Percentiles rank a stretch among this genome's conserved stretches.
These are phyloP conservation scores for Malassezia obtusa DNA, from an alignment of 1,284 basidiomycete species.

Conservation along the genomic window DNA sequence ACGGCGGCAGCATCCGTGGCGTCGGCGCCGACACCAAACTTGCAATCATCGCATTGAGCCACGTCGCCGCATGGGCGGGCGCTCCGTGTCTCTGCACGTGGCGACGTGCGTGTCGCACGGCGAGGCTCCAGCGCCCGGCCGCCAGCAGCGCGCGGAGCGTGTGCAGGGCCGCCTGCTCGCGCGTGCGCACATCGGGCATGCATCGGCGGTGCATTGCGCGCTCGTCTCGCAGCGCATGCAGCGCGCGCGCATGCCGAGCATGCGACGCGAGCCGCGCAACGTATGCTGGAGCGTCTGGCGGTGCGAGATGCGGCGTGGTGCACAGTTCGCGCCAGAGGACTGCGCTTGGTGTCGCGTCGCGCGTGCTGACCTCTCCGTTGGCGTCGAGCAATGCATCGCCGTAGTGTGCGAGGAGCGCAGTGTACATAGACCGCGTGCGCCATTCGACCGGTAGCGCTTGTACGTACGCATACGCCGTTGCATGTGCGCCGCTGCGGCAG, in stretches of 20 bases:
- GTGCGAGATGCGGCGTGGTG: slow-evolving; percentile 4
- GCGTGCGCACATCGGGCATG: not conserved
- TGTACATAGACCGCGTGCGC: slow-evolving; percentile 22
- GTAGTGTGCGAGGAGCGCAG: slow-evolving; percentile 19
- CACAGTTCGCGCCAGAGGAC: slow-evolving; percentile 20
- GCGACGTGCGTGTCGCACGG: slow-evolving; percentile 1
- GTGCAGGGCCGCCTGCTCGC: not conserved
- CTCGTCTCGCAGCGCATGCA: slow-evolving; percentile 1
- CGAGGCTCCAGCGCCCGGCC: slow-evolving; percentile 4
- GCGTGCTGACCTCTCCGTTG: too few relatives aligned
- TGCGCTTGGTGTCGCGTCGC: not conserved
- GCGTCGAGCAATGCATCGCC: slow-evolving; percentile 11
- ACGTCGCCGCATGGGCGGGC: not conserved
- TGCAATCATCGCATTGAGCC: slow-evolving; percentile 3
- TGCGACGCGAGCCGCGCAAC: slow-evolving; percentile 7
- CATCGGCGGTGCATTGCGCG: not conserved
- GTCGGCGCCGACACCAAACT: not conserved
- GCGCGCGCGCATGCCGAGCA: not conserved
- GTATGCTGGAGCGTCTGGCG: not conserved
- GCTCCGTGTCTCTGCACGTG: not conserved
- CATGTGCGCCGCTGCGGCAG: slow-evolving; percentile 15
- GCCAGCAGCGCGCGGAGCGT: slow-evolving; percentile 1
- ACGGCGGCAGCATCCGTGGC: not conserved
- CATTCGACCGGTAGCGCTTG: slow-evolving; percentile 14
- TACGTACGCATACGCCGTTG: slow-evolving; percentile 19